Base-by-base conservation (phyloP, 2,329 filamentous ascomycete genomes). In the Exophiala xenobiotica region DNA sequence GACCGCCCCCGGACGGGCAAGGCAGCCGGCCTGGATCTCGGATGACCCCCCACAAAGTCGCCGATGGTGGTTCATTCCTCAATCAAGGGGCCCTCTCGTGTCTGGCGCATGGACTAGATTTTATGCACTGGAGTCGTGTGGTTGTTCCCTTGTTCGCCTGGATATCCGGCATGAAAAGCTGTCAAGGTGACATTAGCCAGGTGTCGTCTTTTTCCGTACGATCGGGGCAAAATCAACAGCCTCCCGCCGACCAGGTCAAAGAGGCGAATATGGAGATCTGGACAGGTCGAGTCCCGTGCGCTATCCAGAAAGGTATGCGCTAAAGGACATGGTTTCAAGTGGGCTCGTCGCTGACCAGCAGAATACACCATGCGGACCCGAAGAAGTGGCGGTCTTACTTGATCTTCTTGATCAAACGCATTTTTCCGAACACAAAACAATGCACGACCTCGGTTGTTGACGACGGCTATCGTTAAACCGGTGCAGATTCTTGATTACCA, bases 231-330 rank as follows among this genome's bases (percentile, higher is more conserved):
- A 14, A 24, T 26, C 18, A 12, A 24, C 14, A 29, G 16, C 37
- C 46, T 33, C 11, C 37, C 18, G 42, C 35, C 31, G 26, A 20
- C 20, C 14, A 42, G 46, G 26, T 8, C 26, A 23, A 19, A 42
- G 23, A 42, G 38, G 19, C 46, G 38, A 16, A 35, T n/a, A 42
- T 47, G 45, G 27, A 22, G 29, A 41, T 33, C 46, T 33, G 38
- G 46, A 31, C 24, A 2, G 20, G 37, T 41, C 6, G 2, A 29
- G 37, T 41, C 6, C 37, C 37, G 46, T 33, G 46, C 23, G 46
- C 38, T 16, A 41, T 38, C 24, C 37, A 39, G 38, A 35, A 42
- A 33, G 5, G 20, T 26, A 35, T 39, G 24, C 46, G 19, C 37
- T 49, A 42, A 40, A 1, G 19, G 38, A 20, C 9, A 24, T 22